Conservation (phyloP, 768 basidiomycete genomes). For the Suillus tomentosus region DNA sequence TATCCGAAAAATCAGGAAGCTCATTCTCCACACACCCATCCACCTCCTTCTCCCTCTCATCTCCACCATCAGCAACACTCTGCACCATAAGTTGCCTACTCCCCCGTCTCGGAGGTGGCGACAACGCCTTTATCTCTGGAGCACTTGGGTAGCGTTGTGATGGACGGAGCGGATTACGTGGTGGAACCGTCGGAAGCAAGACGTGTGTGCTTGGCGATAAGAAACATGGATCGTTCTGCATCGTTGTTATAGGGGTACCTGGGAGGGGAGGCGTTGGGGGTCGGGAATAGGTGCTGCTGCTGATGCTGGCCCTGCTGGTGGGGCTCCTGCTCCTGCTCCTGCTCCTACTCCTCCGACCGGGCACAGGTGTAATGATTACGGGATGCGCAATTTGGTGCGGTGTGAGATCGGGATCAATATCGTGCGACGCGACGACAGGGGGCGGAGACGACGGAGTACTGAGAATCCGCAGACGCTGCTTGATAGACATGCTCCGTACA, state of each 20-base stretch:
- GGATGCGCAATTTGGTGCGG: slow-evolving; percentile 14
- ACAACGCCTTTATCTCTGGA: slow-evolving; percentile 50
- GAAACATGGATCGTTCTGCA: slow-evolving; percentile 61
- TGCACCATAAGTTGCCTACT: slow-evolving; percentile 46
- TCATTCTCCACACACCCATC: slow-evolving; percentile 18
- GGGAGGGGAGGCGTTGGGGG: slow-evolving; percentile 21
- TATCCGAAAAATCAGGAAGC: slow-evolving; percentile 13
- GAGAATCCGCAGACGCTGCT: slow-evolving; percentile 66
- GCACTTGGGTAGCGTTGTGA: slow-evolving; percentile 28
- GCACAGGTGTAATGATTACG: background rate
- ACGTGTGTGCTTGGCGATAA: slow-evolving; percentile 55
- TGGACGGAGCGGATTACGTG: slow-evolving; percentile 26
- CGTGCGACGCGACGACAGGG: slow-evolving; percentile 6
- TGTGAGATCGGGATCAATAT: slow-evolving; percentile 8
- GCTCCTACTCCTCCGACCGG: background rate
- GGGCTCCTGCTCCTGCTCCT: background rate
- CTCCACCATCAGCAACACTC: background rate
- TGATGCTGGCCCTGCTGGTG: background rate
- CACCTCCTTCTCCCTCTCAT: background rate
- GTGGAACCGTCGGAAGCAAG: slow-evolving; percentile 26
- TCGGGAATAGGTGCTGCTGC: slow-evolving; percentile 33
- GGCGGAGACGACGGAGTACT: slow-evolving; percentile 53
- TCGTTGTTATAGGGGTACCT: slow-evolving; percentile 48
- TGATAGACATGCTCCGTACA: slow-evolving; percentile 45
- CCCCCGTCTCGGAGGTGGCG: slow-evolving; percentile 66